Base-by-base conservation (phyloP, 768 basidiomycete genomes). In the Tremella fuciformis region DNA sequence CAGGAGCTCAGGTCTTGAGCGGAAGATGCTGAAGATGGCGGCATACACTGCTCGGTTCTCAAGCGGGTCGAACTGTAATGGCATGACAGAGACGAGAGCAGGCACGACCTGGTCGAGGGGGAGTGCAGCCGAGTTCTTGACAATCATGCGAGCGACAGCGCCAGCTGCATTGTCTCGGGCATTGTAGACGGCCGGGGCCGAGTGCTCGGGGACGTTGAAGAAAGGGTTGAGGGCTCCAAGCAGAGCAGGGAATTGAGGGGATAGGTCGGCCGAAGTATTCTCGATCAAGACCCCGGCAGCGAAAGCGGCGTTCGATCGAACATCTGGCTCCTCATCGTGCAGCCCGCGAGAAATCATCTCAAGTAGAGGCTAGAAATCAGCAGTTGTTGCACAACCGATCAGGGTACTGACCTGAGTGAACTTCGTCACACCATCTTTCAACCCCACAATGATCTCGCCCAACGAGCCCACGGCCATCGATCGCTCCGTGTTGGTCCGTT, bases 131-230 rank as follows among this genome's bases (percentile, higher is more conserved):
- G 82, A 78, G 77, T 91, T 92, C 73, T 87, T 87, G 68, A 85
- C 75, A 71, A 98, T 87, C 74, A 98, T 82, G 15, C 96, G 86
- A 3, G 85, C 85, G 53, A 98, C 88, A 22, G 92, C 89, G 44
- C 96, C 96, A 8, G 87, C 84, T n/a, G 96, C 96, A 76, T 99
- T 99, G 78, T 99, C 96, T 62, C 87, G 87, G 18, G 92, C 92
- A 74, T 92, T 93, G 61, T 90, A 78, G 44, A 80, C 81, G 7
- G 88, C 79, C 6, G 83, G 71, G n/a, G 85, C 80, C 6, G 88
- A 80, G 58, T 86, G 84, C 0, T 84, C 78, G 8, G 84, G 67
- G 37, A 88, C 81, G 44, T 81, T 76, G 77, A 99, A 98, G 55
- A 94, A 81, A 13, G 89, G 88, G 24, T 84, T 88, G 47, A 98